A percentile compares a stretch with the other conserved stretches of the same genome.
phyloP scores from a whole-genome alignment of 1,284 basidiomycete species.

The Ganoderma leucocontextum region DNA sequence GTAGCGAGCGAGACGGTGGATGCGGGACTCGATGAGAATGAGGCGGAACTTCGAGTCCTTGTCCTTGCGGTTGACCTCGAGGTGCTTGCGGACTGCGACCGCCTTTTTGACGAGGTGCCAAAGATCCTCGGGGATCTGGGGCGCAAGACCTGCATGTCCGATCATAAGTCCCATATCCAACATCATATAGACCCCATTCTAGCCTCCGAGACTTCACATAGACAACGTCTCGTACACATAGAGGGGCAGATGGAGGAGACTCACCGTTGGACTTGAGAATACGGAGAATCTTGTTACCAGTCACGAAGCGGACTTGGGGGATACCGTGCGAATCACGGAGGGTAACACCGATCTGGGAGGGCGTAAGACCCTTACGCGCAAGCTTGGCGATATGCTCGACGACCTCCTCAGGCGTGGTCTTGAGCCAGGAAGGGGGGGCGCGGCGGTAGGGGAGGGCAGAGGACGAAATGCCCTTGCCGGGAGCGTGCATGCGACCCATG shows the following conservation, averaged over 20 bases:
- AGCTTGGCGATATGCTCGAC: slow-evolving; percentile 97
- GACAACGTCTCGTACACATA: not conserved
- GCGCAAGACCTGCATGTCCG: slow-evolving; percentile 81
- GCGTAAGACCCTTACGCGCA: slow-evolving; percentile 97
- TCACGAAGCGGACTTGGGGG: slow-evolving; percentile 97
- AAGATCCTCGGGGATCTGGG: slow-evolving; percentile 98
- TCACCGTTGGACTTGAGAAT: slow-evolving; percentile 95
- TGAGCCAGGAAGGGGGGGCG: slow-evolving; percentile 95
- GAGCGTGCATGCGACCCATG: slow-evolving; percentile 97
- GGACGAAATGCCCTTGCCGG: slow-evolving; percentile 98
- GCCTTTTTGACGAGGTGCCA: slow-evolving; percentile 99
- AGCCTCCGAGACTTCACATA: not conserved
- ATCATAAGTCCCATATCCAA: slow-evolving; percentile 14
- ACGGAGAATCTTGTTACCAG: slow-evolving; percentile 99
- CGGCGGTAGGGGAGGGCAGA: slow-evolving; percentile 98
- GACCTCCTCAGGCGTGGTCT: slow-evolving; percentile 95
- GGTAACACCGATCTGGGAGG: slow-evolving; percentile 97
- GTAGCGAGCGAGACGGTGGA: slow-evolving; percentile 95
- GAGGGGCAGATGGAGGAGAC: slow-evolving; percentile 37
- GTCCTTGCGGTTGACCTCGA: slow-evolving; percentile 98
- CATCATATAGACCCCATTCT: slow-evolving; percentile 11
- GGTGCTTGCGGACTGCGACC: slow-evolving; percentile 98
- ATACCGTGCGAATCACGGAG: slow-evolving; percentile 99
- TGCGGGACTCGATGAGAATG: slow-evolving; percentile 98
- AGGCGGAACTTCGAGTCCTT: slow-evolving; percentile 98